phyloP scores from a whole-genome alignment of 371 early-diverging fungal species.

The Lichtheimia ornata region DNA sequence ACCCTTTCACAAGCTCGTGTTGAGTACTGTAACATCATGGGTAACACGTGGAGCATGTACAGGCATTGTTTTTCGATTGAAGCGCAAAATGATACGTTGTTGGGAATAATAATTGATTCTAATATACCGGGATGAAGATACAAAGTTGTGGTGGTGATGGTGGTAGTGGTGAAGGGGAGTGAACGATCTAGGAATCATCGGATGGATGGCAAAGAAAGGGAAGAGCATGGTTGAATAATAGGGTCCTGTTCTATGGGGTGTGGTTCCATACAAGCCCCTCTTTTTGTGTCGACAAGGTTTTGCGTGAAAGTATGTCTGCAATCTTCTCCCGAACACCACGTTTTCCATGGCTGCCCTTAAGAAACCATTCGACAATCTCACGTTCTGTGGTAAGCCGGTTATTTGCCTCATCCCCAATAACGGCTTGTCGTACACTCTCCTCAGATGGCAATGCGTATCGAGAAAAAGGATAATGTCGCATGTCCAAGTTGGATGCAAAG shows the following conservation, averaged over 20 bases:
- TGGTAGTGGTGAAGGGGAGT: no score
- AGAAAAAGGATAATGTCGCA: slow-evolving; percentile 69
- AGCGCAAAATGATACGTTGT: no score
- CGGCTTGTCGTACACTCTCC: slow-evolving; percentile 64
- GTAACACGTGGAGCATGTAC: no score
- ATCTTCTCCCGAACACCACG: slow-evolving; percentile 66
- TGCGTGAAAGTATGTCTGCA: slow-evolving; percentile 62
- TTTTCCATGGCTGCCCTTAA: slow-evolving; percentile 53
- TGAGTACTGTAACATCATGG: no score
- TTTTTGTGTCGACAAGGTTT: slow-evolving; percentile 29
- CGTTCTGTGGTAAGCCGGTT: slow-evolving; percentile 50
- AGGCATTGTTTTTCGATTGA: no score
- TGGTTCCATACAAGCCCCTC: slow-evolving; percentile 4
- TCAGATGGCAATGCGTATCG: slow-evolving; percentile 80
- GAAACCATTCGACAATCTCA: slow-evolving; percentile 74
- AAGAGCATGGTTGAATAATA: no score
- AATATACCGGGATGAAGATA: no score
- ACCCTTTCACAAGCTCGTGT: no score
- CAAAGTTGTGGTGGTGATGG: no score
- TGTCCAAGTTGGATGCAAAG: slow-evolving; percentile 34
- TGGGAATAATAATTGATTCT: no score
- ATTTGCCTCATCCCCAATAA: slow-evolving; percentile 57
- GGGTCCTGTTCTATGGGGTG: not conserved
- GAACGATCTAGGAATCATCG: no score
- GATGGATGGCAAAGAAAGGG: no score